These are phyloP conservation scores for Lanmaoa rubissima DNA, from an alignment of 768 basidiomycete species.

Conservation along the genomic window DNA sequence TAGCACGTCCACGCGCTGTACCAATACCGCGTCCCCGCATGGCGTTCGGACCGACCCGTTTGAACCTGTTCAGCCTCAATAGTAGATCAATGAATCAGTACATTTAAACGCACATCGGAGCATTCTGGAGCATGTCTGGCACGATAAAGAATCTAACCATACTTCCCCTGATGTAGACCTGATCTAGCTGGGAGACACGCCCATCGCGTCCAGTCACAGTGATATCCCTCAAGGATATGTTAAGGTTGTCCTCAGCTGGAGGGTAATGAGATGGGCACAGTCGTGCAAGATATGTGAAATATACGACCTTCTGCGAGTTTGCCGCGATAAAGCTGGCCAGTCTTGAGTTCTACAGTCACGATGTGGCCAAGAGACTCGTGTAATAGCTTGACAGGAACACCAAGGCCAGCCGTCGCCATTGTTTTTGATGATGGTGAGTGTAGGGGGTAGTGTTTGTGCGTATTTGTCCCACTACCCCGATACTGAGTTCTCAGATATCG, in stretches of 20 bases:
- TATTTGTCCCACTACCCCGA: conserved; percentile 13
- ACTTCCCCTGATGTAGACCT: conserved; percentile 97
- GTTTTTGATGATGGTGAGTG: conserved; percentile 11
- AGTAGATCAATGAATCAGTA: conserved; percentile 1
- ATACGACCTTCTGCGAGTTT: conserved; percentile 87
- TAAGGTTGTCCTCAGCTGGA: conserved; percentile 95
- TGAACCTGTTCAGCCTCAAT: conserved; percentile 70
- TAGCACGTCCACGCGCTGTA: conserved; percentile 97
- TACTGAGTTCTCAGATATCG: background rate
- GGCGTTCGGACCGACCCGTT: conserved; percentile 95
- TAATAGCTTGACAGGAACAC: conserved; percentile 93
- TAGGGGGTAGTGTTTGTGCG: conserved; percentile 15
- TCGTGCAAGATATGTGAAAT: conserved; percentile 3
- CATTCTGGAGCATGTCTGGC: conserved; percentile 98
- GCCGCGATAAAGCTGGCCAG: conserved; percentile 94
- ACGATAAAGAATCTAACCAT: conserved; percentile 99
- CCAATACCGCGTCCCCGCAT: conserved; percentile 99
- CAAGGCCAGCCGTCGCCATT: conserved; percentile 61
- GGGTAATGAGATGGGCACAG: conserved; percentile 18
- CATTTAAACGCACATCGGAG: conserved; percentile 78
- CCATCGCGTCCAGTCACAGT: conserved; percentile 98
- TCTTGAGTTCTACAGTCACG: conserved; percentile 97
- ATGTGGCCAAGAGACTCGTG: conserved; percentile 96
- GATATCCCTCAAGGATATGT: conserved; percentile 94
- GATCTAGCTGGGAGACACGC: conserved; percentile 96